Conservation (phyloP, 352 stramenopile genomes). For the Phytophthora megakarya region DNA sequence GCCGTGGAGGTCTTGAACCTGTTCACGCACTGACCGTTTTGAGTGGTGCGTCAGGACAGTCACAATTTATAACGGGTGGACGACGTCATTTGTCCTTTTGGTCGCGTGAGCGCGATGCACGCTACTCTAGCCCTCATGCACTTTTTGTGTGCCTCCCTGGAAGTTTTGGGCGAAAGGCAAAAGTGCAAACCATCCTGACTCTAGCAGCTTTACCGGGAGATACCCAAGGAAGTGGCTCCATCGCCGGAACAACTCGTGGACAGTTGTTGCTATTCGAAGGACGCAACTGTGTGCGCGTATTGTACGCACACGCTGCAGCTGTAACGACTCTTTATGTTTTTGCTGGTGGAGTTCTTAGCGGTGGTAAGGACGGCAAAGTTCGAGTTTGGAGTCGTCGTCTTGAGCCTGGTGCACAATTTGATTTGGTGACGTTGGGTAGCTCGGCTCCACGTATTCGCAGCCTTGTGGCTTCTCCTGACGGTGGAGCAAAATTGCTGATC, state of each 20-base stretch:
- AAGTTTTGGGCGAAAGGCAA: slow-evolving; percentile 68
- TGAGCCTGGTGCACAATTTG: slow-evolving; percentile 75
- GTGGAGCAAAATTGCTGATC: slow-evolving; percentile 82
- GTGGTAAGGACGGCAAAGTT: slow-evolving; percentile 76
- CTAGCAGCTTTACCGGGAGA: slow-evolving; percentile 53
- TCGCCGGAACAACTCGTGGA: slow-evolving; percentile 73
- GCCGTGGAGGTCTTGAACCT: slow-evolving; percentile 50
- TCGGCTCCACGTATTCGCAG: slow-evolving; percentile 60
- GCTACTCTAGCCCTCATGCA: slow-evolving; percentile 50
- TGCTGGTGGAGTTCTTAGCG: slow-evolving; percentile 62
- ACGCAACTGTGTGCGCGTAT: slow-evolving; percentile 70
- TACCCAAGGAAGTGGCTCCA: slow-evolving; percentile 45
- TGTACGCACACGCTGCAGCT: slow-evolving; percentile 65
- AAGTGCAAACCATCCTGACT: slow-evolving; percentile 73
- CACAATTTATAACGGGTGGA: slow-evolving; percentile 71
- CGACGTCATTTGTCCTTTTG: slow-evolving; percentile 77
- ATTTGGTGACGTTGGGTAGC: slow-evolving; percentile 71
- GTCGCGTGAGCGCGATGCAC: slow-evolving; percentile 63
- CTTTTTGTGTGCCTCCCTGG: slow-evolving; percentile 57
- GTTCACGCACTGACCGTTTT: slow-evolving; percentile 48
- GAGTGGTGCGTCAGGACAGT: slow-evolving; percentile 25
- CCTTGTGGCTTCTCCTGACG: slow-evolving; percentile 63
- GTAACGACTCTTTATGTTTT: slow-evolving; percentile 68
- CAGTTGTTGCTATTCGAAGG: slow-evolving; percentile 85
- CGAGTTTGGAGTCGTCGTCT: slow-evolving; percentile 78